Evolutionary conservation across 208 protist species (phyloP).

Genomic region (Leishmania guyanensis): DNA sequence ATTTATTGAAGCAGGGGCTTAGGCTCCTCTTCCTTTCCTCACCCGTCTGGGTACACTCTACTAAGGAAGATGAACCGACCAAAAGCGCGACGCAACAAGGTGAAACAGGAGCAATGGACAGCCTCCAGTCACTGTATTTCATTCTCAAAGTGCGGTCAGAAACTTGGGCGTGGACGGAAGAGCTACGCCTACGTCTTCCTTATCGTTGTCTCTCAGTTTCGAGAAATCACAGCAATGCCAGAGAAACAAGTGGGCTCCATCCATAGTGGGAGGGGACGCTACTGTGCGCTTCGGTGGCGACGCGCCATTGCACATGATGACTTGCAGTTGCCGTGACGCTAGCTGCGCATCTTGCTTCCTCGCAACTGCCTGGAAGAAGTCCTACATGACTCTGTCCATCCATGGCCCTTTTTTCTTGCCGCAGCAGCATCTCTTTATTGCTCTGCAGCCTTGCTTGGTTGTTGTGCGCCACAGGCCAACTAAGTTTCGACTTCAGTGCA

Average conservation of each 20-base stretch:
- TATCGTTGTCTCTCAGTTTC: slow-evolving; percentile 1
- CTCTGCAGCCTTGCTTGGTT: background rate
- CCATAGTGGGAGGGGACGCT: background rate
- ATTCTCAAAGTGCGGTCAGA: background rate
- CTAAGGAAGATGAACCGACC: background rate
- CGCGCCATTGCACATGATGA: background rate
- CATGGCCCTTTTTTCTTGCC: background rate
- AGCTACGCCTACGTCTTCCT: background rate
- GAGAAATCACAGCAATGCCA: slow-evolving; percentile 11
- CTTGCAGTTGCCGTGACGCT: background rate
- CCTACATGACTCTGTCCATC: background rate
- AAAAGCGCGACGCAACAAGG: background rate
- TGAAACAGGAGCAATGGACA: background rate
- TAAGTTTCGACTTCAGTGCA: background rate
- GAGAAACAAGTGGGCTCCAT: background rate
- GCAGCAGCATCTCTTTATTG: background rate
- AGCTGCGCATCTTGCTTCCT: background rate
- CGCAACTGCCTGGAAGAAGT: background rate
- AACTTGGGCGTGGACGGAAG: background rate
- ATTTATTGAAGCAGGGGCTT: background rate
- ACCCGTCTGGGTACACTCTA: background rate
- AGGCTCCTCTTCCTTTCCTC: background rate
- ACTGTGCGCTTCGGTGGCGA: background rate
- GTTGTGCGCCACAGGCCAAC: background rate
- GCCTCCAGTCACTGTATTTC: background rate